These are phyloP conservation scores for Tolypocladium ovalisporum DNA, from an alignment of 2,329 filamentous ascomycete species.

Conservation along the genomic window DNA sequence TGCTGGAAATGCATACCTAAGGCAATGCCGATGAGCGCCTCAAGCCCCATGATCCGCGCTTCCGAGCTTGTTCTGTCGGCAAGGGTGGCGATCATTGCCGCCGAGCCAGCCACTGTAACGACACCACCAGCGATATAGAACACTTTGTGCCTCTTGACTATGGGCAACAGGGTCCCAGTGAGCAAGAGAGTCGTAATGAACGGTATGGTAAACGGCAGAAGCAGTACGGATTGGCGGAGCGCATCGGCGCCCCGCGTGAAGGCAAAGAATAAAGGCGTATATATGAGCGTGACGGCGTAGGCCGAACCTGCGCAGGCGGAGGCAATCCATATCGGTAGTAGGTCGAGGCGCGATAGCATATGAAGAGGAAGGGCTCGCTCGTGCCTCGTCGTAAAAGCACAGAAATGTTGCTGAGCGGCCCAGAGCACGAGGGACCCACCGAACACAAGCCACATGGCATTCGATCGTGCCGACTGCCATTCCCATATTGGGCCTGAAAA, in stretches of 20 bases:
- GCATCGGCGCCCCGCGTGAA: slow-evolving; percentile 33
- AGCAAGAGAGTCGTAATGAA: slow-evolving; percentile 23
- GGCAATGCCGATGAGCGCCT: not conserved
- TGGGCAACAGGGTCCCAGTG: slow-evolving; percentile 25
- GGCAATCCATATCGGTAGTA: slow-evolving; percentile 30
- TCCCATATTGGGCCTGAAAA: not conserved
- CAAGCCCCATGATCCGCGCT: not conserved
- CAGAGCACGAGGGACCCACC: not conserved
- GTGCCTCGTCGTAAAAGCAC: not conserved
- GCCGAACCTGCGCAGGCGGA: slow-evolving; percentile 22
- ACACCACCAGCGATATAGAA: not conserved
- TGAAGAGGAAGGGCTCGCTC: slow-evolving; percentile 30
- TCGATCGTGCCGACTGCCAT: not conserved
- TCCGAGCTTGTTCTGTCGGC: not conserved
- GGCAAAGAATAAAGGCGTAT: slow-evolving; percentile 43
- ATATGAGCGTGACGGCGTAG: slow-evolving; percentile 35
- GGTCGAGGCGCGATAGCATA: slow-evolving; percentile 25
- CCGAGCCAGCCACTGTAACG: not conserved
- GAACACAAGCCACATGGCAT: not conserved
- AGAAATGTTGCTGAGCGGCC: not conserved
- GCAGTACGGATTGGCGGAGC: slow-evolving; percentile 26
- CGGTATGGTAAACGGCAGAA: slow-evolving; percentile 31
- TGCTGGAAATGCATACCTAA: not conserved
- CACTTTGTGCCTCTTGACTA: slow-evolving; percentile 8
- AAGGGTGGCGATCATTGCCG: not conserved